Evolutionary conservation across 176 grass and related monocot genomes (phyloP).

Genomic region (Canna indica): DNA sequence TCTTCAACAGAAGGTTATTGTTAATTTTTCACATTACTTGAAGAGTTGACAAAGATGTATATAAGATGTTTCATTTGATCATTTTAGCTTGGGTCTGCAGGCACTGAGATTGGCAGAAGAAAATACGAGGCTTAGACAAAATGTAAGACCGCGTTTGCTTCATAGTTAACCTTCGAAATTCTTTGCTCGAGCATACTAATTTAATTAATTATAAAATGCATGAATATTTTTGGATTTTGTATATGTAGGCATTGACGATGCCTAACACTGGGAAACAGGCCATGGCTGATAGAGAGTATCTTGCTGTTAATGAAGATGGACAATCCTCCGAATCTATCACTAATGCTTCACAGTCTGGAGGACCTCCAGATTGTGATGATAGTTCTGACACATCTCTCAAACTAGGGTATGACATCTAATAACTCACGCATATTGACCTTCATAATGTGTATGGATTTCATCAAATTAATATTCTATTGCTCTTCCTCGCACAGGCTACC

Average conservation of each 20-base stretch:
- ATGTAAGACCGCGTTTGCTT: slow-evolving; percentile 35
- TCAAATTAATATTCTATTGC: not conserved
- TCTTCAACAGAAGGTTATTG: slow-evolving; percentile 62
- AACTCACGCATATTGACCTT: not conserved
- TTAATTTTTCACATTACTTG: not conserved
- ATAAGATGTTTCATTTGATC: no score
- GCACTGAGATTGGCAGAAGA: slow-evolving; percentile 55
- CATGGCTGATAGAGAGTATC: slow-evolving; percentile 45
- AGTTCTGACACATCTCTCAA: slow-evolving; percentile 80
- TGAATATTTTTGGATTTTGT: slow-evolving; percentile 4
- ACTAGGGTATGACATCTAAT: slow-evolving; percentile 37
- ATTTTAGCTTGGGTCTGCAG: slow-evolving; percentile 23
- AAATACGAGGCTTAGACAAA: slow-evolving; percentile 65
- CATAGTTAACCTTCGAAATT: not conserved
- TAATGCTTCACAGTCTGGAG: slow-evolving; percentile 63
- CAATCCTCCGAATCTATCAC: slow-evolving; percentile 94
- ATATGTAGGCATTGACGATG: slow-evolving; percentile 48
- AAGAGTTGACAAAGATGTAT: no score
- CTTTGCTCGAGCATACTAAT: not conserved
- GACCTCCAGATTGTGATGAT: slow-evolving; percentile 81
- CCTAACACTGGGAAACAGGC: slow-evolving; percentile 31
- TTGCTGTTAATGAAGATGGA: slow-evolving; percentile 66
- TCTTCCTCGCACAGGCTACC: not conserved
- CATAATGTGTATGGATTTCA: no score
- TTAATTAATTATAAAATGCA: no score